phyloP scores from a whole-genome alignment of 116 monocot species.

The Posidonia oceanica region DNA sequence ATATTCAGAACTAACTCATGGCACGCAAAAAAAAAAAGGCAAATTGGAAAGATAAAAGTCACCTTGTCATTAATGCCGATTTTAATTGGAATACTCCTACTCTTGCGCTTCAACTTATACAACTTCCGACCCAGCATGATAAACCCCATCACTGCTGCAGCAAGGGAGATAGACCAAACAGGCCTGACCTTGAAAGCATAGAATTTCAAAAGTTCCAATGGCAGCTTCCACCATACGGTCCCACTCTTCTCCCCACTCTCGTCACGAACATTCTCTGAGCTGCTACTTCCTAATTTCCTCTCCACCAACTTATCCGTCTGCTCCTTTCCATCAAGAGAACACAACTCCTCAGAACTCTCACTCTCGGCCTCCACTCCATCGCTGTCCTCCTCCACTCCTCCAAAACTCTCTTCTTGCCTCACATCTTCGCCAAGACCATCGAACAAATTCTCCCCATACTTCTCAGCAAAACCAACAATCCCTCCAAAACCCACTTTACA shows the following conservation, averaged over 20 bases:
- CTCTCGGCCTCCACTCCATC: neutral
- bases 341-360: neutral
- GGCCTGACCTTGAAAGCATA: conserved; percentile 31
- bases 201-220: conserved; percentile 46
- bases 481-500: neutral
- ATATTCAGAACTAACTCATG: neutral
- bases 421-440: conserved; percentile 3
- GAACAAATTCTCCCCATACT: neutral
- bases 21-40: neutral
- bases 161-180: conserved; percentile 45
- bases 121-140: conserved; percentile 50
- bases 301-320: neutral
- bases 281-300: neutral
- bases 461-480: neutral
- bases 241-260: conserved; percentile 6
- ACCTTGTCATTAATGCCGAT: conserved; percentile 65
- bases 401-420: neutral
- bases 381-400: neutral
- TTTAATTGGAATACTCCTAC: conserved; percentile 23
- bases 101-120: conserved; percentile 46
- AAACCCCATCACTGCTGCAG: conserved; percentile 44
- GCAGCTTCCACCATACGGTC: conserved; percentile 59
- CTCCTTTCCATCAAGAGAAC: neutral
- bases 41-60: neutral
- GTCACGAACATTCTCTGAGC: neutral